Base-by-base conservation (phyloP, 345 rosid genomes). In the Citrus reticulata region DNA sequence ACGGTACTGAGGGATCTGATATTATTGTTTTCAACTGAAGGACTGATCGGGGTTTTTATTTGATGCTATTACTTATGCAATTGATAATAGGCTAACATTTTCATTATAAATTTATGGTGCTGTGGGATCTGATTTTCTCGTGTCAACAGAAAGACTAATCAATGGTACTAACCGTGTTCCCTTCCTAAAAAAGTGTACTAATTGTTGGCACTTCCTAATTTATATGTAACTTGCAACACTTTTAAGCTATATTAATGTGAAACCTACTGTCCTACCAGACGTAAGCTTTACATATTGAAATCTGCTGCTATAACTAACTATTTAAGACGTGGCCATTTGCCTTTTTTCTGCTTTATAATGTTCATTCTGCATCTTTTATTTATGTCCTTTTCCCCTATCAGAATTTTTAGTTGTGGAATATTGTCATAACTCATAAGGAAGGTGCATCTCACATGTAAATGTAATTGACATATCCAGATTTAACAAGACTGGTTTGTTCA, bases 401-500 rank as follows among this genome's bases (percentile, higher is more conserved):
- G 77, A 77, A 77, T 66, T 19, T 61, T 17, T 54, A 66, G 37
- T 77, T 42, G 22, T 34, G 72, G 72, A 62, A 68, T 29, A 69
- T 70, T 75, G 75, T 54, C 67, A 60, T 51, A 64, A 49, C 72
- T 54, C 67, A 60, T 51, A 64, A 49, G 46, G n/a, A 72, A 70
- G 58, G 46, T 67, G 77, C 70, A 77, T 78, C 73, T 72, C 49
- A 67, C 51, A 16, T 63, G 65, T 64, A 68, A 17, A 49, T 75
- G 65, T 76, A 62, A 40, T 78, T 83, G 77, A 67, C 74, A 82
- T 74, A 60, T 71, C 75, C 69, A 79, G 73, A 65, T 76, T 81
- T 67, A 63, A 27, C 46, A 46, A 68, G 64, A 81, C 67, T 76
- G 83, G 42, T 82, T 78, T 79, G 73, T 81, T 84, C 79, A 76